These are phyloP conservation scores for Houttuynia cordata DNA, from an alignment of 164 flowering plant species.

Conservation along the genomic window DNA sequence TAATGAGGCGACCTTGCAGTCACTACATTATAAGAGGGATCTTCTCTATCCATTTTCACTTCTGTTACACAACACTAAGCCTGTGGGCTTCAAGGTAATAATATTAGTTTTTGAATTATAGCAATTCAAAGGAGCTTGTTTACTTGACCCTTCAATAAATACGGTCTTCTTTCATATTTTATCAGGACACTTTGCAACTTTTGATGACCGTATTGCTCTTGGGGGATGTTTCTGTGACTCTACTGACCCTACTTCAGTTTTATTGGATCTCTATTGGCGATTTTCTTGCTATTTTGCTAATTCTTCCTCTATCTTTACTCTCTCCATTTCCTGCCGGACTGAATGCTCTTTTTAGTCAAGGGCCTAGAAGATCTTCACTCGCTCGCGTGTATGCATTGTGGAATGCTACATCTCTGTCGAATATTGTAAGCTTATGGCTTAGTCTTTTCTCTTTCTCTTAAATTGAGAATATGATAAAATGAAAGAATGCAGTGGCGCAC, in stretches of 20 bases:
- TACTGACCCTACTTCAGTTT: constrained; percentile 62
- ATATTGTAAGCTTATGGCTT: constrained; percentile 47
- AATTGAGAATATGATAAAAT: neutral
- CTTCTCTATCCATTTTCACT: constrained; percentile 62
- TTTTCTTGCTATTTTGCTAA: constrained; percentile 65
- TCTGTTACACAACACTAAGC: constrained; percentile 67
- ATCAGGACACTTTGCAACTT: constrained; percentile 64
- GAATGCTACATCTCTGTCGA: constrained; percentile 74
- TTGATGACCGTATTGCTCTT: constrained; percentile 57
- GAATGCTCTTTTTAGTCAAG: constrained; percentile 78
- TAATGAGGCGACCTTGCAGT: constrained; percentile 49
- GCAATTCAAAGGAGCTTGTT: neutral
- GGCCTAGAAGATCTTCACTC: constrained; percentile 67
- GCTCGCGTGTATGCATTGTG: constrained; percentile 84
- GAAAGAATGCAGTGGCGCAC: too few relatives aligned
- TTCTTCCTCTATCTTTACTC: constrained; percentile 77
- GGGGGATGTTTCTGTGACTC: constrained; percentile 66
- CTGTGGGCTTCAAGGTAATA: constrained; percentile 67
- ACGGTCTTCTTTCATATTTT: neutral
- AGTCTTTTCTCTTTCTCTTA: neutral
- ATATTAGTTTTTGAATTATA: neutral
- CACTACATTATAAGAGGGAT: constrained; percentile 53
- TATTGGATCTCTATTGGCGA: constrained; percentile 81
- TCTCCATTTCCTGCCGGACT: constrained; percentile 86
- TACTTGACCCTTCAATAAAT: neutral